Evolutionary conservation across 73 alveolate genomes (phyloP), one percentile per base, ranked within the genome.

Genomic region (Stentor roeselii): DNA sequence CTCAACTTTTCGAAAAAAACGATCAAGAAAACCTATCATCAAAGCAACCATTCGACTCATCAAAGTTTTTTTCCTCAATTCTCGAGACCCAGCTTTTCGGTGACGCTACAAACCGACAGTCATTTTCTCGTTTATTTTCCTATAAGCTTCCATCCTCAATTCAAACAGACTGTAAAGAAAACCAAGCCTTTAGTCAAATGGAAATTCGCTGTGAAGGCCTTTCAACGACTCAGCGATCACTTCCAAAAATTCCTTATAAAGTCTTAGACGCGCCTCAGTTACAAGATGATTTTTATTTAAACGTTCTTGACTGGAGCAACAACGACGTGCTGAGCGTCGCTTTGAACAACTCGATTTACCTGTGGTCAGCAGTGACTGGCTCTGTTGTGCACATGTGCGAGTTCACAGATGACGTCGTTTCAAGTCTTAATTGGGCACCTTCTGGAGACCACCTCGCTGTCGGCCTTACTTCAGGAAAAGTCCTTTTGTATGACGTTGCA

Each of bases 231-330:
- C 74, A 76, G 38, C 32, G 84, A 85, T 85, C 78, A 83, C 95
- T 95, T 3, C 88, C 93, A n/a, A 88, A 88, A 60, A 92, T 89
- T 39, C 99, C 99, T 3, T 95, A 88, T 88, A 95, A 95, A 85
- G 97, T 92, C 38, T 86, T 95, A 32, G 96, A 93, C 74, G 99
- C 99, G 2, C 99, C 99, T 35, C 91, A 94, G 67, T 89, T 96
- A 67, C 84, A 93, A 74, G 99, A 95, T 90, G 99, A 96, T 88
- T 96, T 95, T 93, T 96, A 96, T 88, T 92, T 96, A 37, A 96
- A 96, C 82, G 92, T 96, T 32, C 88, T 96, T 36, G 99, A 96
- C 88, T 96, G 99, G 99, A 86, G 95, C 11, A 61, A 92, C 21
- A 78, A 88, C 40, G 94, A 96, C 83, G 92, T 87, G 76, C 82